Conservation (phyloP, 2,329 filamentous ascomycete species). For the Aspergillus tanneri region DNA sequence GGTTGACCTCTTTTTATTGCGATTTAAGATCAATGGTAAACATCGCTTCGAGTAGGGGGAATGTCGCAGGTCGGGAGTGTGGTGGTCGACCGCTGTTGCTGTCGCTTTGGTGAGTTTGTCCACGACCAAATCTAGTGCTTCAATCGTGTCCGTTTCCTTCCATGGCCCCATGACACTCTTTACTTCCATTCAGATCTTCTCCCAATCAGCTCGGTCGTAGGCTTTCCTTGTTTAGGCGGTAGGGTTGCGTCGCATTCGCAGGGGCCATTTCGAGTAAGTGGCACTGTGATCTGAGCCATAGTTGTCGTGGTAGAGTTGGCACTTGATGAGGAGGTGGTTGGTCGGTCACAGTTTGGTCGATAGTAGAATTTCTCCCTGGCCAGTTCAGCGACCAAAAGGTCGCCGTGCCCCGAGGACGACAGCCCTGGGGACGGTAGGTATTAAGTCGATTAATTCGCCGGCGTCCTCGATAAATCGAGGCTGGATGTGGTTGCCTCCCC, state of each 20-base stretch:
- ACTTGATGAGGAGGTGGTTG: slow-evolving; percentile 20
- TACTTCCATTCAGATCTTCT: slow-evolving; percentile 7
- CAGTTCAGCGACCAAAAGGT: slow-evolving; percentile 12
- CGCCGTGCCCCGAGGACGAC: slow-evolving; percentile 11
- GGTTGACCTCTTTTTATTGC: too few species aligned
- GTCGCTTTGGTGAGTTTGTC: too few species aligned
- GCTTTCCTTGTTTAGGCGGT: too few species aligned
- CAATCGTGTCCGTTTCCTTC: too few species aligned
- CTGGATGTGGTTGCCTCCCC: slow-evolving; percentile 1
- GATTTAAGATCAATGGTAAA: too few species aligned
- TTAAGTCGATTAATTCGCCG: slow-evolving; percentile 17
- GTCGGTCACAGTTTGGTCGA: slow-evolving; percentile 21
- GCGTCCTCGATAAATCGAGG: slow-evolving; percentile 6
- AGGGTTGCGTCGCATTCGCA: slow-evolving; percentile 14
- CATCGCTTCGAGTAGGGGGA: too few species aligned
- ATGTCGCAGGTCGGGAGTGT: too few species aligned
- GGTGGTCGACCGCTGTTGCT: too few species aligned
- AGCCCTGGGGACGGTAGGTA: slow-evolving; percentile 8
- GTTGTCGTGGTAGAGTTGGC: slow-evolving; percentile 25
- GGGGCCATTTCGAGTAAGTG: slow-evolving; percentile 23
- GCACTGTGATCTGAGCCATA: slow-evolving; percentile 24
- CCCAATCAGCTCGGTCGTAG: slow-evolving; percentile 16
- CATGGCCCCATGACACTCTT: too few species aligned
- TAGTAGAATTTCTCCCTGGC: slow-evolving; percentile 11
- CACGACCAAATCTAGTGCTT: too few species aligned